These are phyloP conservation scores for Immersiporthe knoxdaviesiana DNA, from an alignment of 2,329 filamentous ascomycete genomes.

Conservation along the genomic window DNA sequence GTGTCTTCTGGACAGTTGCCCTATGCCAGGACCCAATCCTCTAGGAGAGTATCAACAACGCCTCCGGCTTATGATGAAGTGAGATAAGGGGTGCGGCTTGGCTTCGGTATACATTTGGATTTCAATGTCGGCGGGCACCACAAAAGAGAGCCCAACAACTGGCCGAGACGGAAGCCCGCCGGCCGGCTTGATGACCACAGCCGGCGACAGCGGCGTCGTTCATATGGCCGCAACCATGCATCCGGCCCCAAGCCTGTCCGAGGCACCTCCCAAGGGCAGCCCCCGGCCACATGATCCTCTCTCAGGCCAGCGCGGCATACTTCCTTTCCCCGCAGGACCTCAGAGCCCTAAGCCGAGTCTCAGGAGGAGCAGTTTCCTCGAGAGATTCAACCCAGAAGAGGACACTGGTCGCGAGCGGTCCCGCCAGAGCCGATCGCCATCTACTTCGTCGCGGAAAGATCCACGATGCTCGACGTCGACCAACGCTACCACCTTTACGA, in stretches of 20 bases:
- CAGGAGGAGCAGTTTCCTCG: conserved; percentile 18
- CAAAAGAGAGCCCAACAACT: neutral
- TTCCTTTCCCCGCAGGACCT: neutral
- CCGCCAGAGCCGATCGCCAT: conserved; percentile 33
- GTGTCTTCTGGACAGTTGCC: neutral
- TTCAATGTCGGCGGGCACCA: neutral
- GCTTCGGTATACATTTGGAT: neutral
- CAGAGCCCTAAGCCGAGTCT: conserved; percentile 23
- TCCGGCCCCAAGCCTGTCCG: conserved; percentile 38
- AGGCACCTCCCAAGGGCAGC: conserved; percentile 35
- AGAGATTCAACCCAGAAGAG: neutral
- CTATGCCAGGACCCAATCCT: neutral
- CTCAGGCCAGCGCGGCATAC: conserved; percentile 21
- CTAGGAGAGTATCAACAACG: neutral
- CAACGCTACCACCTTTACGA: conserved; percentile 48
- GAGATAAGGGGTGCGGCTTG: neutral
- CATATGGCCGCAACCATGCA: conserved; percentile 36
- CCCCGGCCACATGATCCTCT: conserved; percentile 29
- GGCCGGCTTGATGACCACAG: neutral
- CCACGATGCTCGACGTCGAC: conserved; percentile 59
- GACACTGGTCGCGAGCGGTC: neutral
- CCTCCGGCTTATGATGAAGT: neutral
- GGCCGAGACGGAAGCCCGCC: neutral
- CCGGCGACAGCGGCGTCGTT: neutral
- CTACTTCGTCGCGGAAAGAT: conserved; percentile 49